phyloP scores from a whole-genome alignment of 768 basidiomycete species.

The Boletus tylopilopsis region DNA sequence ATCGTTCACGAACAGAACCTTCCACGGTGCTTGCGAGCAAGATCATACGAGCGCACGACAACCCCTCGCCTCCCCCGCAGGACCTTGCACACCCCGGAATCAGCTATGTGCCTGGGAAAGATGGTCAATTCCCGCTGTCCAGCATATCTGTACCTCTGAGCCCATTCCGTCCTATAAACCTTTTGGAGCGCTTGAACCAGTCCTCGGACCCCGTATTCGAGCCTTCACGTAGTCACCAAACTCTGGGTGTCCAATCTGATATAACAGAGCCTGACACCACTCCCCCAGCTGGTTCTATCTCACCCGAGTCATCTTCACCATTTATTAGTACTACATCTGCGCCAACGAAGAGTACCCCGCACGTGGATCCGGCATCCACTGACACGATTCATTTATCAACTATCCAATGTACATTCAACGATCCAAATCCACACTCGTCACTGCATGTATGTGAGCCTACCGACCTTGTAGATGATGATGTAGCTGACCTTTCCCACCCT shows the following conservation, averaged over 20 bases:
- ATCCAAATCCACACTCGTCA: slow-evolving; percentile 23
- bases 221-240: background rate
- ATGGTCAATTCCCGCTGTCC: slow-evolving; percentile 14
- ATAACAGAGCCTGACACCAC: slow-evolving; percentile 2
- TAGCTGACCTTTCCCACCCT: slow-evolving; percentile 2
- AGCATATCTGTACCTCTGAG: slow-evolving; percentile 25
- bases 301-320: slow-evolving; percentile 41
- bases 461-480: slow-evolving; percentile 1
- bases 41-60: slow-evolving; percentile 67
- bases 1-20: slow-evolving; percentile 45
- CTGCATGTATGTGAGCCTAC: slow-evolving; percentile 9
- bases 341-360: background rate
- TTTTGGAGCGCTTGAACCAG: slow-evolving; percentile 27
- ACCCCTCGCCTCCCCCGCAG: slow-evolving; percentile 66
- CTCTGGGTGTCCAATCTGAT: slow-evolving; percentile 2
- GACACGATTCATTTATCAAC: slow-evolving; percentile 9
- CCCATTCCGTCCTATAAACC: slow-evolving; percentile 31
- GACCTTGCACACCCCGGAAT: slow-evolving; percentile 15
- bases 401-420: slow-evolving; percentile 14
- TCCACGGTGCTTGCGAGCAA: slow-evolving; percentile 62
- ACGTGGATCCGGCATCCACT: background rate
- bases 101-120: slow-evolving; percentile 15
- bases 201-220: slow-evolving; percentile 5
- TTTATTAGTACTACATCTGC: slow-evolving; percentile 15
- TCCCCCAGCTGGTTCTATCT: slow-evolving; percentile 34